Evolutionary conservation across 2,329 filamentous ascomycete genomes (phyloP).

Genomic region (Nothophaeocryptopus gaeumannii): DNA sequence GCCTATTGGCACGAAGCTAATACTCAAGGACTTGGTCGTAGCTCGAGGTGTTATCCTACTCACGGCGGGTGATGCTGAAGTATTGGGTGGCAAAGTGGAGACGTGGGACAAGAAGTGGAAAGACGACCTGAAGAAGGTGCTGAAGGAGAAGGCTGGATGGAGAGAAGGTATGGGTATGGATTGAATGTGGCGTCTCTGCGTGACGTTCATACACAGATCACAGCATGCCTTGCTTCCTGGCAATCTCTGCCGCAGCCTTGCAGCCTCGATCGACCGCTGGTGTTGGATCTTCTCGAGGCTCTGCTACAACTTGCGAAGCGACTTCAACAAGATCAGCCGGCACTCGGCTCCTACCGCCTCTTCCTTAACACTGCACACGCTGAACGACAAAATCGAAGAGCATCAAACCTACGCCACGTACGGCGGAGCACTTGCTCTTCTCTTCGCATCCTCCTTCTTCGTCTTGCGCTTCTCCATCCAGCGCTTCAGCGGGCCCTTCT

Average conservation of each 20-base stretch:
- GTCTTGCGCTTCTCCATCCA: conserved; percentile 22
- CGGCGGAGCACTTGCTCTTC: conserved; percentile 12
- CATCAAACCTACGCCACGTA: conserved; percentile 5
- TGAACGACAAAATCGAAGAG: too few species aligned
- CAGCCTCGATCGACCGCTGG: too few species aligned
- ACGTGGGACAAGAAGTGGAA: conserved; percentile 75
- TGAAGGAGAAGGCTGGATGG: conserved; percentile 53
- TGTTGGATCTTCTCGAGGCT: too few species aligned
- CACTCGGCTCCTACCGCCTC: too few species aligned
- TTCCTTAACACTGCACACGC: too few species aligned
- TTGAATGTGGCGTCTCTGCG: too few species aligned
- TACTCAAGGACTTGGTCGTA: conserved; percentile 66
- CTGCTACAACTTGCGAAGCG: too few species aligned
- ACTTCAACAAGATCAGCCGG: too few species aligned
- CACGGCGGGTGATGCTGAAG: conserved; percentile 62
- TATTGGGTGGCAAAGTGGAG: conserved; percentile 88
- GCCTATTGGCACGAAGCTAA: conserved; percentile 76
- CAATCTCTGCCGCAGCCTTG: too few species aligned
- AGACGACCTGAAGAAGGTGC: conserved; percentile 64
- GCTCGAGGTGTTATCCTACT: conserved; percentile 77
- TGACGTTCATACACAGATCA: too few species aligned
- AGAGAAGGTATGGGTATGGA: conserved; percentile 11
- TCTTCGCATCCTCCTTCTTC: conserved; percentile 15
- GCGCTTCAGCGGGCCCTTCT: conserved; percentile 11
- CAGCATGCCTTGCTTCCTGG: too few species aligned